Evolutionary conservation across 202 grass and related monocot species (phyloP), one percentile per base, ranked within the genome.

Genomic region (Carex arenaria): DNA sequence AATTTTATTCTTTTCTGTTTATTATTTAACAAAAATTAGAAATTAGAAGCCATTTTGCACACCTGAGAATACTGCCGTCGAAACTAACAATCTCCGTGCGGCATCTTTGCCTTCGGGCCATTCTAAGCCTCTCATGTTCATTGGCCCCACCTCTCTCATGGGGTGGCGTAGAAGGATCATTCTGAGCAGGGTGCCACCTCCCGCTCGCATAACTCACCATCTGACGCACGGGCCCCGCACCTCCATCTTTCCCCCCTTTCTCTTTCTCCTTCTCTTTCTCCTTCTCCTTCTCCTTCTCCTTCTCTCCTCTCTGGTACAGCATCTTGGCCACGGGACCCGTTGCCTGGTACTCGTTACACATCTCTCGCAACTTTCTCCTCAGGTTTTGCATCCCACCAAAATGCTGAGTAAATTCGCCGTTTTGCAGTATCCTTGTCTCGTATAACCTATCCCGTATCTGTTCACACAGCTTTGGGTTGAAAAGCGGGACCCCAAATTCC

Each of bases 401-500:
- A 81, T 98, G 96, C 54, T 89, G 88, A 74, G 71, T 83, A 65
- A 98, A 84, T 64, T 89, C 89, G 26, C 93, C 91, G 52, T 87
- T 90, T 80, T 95, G 93, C 45, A 98, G 89, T 78, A 98, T 87
- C 86, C 66, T 57, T 3, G 96, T 93, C 83, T 88, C 72, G 66
- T 85, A 71, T 49, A 98, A 85, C 66, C 86, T 89, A 90, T 95
- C 91, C 83, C 93, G 94, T 85, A 98, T 95, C 78, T 80, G 91
- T 78, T 92, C 72, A 45, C 96, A 98, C 82, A 98, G 90, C 70
- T 90, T 90, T 15, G 93, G 93, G 87, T 84, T 98, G 85, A 98
- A 98, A 74, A 98, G 82, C 34, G 95, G 96, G 81, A 98, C 87
- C 30, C 96, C 96, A 43, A 98, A 98, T 90, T 98, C 96, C 83